Base-by-base conservation (phyloP, 352 stramenopile genomes). In the Phytopythium litorale region DNA sequence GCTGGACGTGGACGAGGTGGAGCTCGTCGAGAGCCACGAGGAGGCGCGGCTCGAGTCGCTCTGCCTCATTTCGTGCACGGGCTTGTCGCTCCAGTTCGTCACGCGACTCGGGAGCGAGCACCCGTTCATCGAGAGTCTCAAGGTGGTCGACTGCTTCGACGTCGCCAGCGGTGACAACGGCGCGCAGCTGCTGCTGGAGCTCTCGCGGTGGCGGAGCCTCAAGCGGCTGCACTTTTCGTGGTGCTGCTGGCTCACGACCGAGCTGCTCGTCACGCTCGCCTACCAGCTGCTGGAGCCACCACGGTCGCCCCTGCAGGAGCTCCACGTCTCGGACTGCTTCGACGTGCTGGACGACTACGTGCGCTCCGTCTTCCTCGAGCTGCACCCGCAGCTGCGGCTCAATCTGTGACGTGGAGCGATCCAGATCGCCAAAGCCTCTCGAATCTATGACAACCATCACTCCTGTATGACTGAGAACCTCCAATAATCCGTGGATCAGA, bases 221-320 rank as follows among this genome's bases (percentile, higher is more conserved):
- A 85, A 84, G 68, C 79, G 78, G 46, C 62, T 92, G 52, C 77
- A 80, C 40, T 80, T 92, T 42, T 88, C 83, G n/a, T 92, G 83
- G 83, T 92, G 83, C 69, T 84, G 78, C 63, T 92, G 83, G 83
- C 75, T 92, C 56, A 88, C 81, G 28, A 92, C 81, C 25, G 81
- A 92, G 62, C 76, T 84, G 35, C 78, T 92, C 25, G 76, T 89
- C 16, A 77, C 76, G 7, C 82, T 92, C 45, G 83, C 76, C 19
- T 89, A 92, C 70, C 72, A 86, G 38, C 60, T 92, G 4, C 70
- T 89, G 30, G 81, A 91, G 46, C 70, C 78, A 16, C 78, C 76
- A 13, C 52, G 70, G 0, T 84, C 75, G 13, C 52, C 63, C 0
- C 61, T 92, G n/a, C 60, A 72, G 46, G 66, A 83, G 32, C 66